Evolutionary conservation across 2,329 filamentous ascomycete species (phyloP).

Genomic region (Arthrobotrys sinensis): DNA sequence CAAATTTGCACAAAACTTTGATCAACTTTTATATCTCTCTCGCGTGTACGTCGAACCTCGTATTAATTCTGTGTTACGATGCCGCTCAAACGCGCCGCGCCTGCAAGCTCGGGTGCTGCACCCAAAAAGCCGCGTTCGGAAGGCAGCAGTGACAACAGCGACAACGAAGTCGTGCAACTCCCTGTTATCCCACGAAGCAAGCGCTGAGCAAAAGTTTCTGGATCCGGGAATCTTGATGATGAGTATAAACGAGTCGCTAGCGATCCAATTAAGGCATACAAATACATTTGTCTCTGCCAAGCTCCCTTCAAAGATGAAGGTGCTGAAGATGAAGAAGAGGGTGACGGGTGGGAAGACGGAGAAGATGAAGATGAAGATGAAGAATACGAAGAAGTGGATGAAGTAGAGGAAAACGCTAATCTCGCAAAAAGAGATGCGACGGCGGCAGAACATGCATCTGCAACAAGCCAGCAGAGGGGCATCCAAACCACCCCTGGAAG

Average conservation of each 20-base stretch:
- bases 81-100: slow-evolving; percentile 37
- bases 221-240: slow-evolving; percentile 66
- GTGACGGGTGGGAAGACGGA: slow-evolving; percentile 21
- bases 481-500: slow-evolving; percentile 66
- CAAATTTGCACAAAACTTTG: background rate
- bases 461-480: slow-evolving; percentile 64
- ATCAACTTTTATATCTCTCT: background rate
- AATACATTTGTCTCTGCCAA: slow-evolving; percentile 65
- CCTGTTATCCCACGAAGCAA: slow-evolving; percentile 58
- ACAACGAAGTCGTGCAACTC: background rate
- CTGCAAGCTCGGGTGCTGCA: background rate
- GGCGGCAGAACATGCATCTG: slow-evolving; percentile 66
- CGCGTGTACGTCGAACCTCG: slow-evolving; percentile 6
- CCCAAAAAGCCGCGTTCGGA: background rate
- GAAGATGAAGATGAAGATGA: slow-evolving; percentile 56
- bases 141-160: background rate
- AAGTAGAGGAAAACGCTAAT: slow-evolving; percentile 52
- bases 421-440: slow-evolving; percentile 56
- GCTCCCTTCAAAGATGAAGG: slow-evolving; percentile 48
- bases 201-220: slow-evolving; percentile 66
- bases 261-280: slow-evolving; percentile 64
- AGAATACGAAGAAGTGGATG: slow-evolving; percentile 42
- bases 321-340: slow-evolving; percentile 4
- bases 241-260: slow-evolving; percentile 64
- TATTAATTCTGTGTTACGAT: slow-evolving; percentile 22